These are phyloP conservation scores for Stephania yunnanensis DNA, from an alignment of 164 flowering plant species.

Conservation along the genomic window DNA sequence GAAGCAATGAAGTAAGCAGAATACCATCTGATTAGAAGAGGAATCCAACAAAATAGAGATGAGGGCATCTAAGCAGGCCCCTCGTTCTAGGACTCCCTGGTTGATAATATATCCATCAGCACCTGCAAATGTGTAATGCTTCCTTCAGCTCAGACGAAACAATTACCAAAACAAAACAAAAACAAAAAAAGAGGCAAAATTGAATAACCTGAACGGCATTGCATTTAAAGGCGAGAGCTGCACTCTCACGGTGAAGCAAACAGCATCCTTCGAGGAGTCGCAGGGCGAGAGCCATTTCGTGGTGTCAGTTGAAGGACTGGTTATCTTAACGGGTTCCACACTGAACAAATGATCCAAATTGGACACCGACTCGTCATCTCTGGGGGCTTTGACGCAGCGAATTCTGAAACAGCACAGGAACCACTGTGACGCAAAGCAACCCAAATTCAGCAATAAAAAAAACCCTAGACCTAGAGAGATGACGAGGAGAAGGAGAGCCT, in stretches of 20 bases:
- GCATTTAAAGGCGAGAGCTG: constrained; percentile 54
- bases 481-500: no score
- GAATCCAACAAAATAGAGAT: constrained; percentile 87
- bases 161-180: no score
- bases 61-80: constrained; percentile 89
- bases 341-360: constrained; percentile 66
- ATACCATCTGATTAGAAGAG: constrained; percentile 78
- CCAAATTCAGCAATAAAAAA: not conserved
- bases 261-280: constrained; percentile 96
- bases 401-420: constrained; percentile 79
- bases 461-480: not conserved
- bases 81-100: constrained; percentile 72
- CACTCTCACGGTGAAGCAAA: constrained; percentile 64
- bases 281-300: constrained; percentile 93
- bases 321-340: constrained; percentile 74
- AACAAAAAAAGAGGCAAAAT: no score
- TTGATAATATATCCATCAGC: constrained; percentile 65
- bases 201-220: constrained; percentile 59
- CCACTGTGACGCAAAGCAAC: constrained; percentile 45
- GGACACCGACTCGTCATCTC: constrained; percentile 45
- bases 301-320: constrained; percentile 79
- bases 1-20: not conserved
- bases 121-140: constrained; percentile 36
- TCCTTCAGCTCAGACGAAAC: not conserved
- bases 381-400: constrained; percentile 48